phyloP scores from a whole-genome alignment of 2,329 filamentous ascomycete species.

The Aspergillus novofumigatus region DNA sequence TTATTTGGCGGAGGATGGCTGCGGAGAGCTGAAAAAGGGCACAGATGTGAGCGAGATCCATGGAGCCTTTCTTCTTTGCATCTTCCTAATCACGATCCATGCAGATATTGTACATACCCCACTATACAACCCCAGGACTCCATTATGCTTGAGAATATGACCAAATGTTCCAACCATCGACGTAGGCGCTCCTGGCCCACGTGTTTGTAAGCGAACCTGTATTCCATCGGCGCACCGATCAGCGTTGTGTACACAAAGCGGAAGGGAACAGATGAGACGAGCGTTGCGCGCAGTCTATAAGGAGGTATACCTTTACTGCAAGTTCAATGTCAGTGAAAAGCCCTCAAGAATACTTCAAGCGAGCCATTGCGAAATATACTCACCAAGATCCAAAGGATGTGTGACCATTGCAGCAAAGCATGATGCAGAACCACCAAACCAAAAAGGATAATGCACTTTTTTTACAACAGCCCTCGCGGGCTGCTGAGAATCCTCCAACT shows the following conservation, averaged over 20 bases:
- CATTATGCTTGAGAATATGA: slow-evolving; percentile 73
- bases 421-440: slow-evolving; percentile 94
- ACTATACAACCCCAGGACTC: slow-evolving; percentile 76
- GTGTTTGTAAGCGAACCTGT: slow-evolving; percentile 83
- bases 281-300: neutral
- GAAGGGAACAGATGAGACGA: neutral
- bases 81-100: neutral
- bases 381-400: slow-evolving; percentile 88
- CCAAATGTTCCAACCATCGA: slow-evolving; percentile 82
- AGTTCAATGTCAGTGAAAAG: slow-evolving; percentile 17
- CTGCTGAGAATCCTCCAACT: slow-evolving; percentile 26
- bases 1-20: slow-evolving; percentile 86
- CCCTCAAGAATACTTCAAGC: neutral
- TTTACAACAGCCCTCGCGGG: slow-evolving; percentile 22
- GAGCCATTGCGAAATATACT: slow-evolving; percentile 31
- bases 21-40: slow-evolving; percentile 66
- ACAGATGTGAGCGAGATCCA: neutral
- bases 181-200: slow-evolving; percentile 67
- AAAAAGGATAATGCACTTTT: slow-evolving; percentile 68
- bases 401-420: slow-evolving; percentile 89
- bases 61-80: slow-evolving; percentile 1
- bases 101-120: slow-evolving; percentile 53
- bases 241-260: slow-evolving; percentile 7
- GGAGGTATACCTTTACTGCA: slow-evolving; percentile 51
- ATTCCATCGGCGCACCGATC: slow-evolving; percentile 13